Percentiles rank a stretch among this genome's conserved stretches.
Evolutionary conservation across 306 rosid species (phyloP).

Genomic region (Arachis hypogaea): DNA sequence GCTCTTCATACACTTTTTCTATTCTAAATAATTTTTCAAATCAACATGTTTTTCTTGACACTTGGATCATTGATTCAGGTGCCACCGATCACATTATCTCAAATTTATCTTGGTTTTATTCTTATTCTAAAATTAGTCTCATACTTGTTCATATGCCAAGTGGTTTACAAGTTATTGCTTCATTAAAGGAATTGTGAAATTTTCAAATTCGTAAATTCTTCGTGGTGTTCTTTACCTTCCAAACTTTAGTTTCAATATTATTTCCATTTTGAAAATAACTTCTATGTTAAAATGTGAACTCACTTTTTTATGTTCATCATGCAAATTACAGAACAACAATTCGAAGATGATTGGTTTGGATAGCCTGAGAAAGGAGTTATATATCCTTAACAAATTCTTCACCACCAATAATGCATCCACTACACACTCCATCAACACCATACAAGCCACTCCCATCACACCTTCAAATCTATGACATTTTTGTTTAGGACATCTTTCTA

Average conservation of each 20-base stretch:
- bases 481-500: neutral
- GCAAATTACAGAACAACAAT: neutral
- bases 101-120: neutral
- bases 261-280: neutral
- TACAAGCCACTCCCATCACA: no score
- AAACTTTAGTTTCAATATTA: no score
- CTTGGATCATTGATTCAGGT: neutral
- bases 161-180: neutral
- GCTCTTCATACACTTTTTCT: neutral
- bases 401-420: neutral
- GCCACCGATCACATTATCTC: neutral
- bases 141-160: neutral
- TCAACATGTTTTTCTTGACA: neutral
- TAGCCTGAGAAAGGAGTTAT: neutral
- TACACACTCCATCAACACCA: no score
- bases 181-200: neutral
- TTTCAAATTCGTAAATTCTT: neutral
- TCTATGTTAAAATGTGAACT: neutral
- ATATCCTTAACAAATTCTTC: neutral
- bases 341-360: conserved; percentile 3
- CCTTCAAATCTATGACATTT: neutral
- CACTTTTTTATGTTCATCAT: neutral
- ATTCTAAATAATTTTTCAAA: no score
- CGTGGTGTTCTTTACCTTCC: neutral
- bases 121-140: neutral